Conservation (phyloP, 176 grass and related monocot species). For the Elymus sibiricus region DNA sequence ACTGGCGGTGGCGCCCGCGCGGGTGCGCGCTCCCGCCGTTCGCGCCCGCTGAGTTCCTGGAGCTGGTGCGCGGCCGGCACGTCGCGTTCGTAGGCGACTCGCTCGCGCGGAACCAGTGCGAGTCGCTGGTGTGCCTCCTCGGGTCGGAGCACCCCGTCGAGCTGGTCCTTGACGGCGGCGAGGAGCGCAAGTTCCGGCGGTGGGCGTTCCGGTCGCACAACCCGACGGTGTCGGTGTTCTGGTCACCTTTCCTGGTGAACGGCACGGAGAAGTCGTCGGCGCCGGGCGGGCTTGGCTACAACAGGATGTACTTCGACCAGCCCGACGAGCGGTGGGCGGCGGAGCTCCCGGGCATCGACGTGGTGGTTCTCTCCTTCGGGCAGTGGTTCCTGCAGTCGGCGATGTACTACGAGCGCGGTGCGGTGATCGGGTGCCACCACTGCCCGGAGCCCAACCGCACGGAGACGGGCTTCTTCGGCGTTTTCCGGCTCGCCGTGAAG, state of each 20-base stretch:
- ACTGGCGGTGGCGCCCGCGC: constrained; percentile 69
- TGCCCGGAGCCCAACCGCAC: constrained; percentile 71
- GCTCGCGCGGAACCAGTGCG: constrained; percentile 61
- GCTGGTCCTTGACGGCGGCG: constrained; percentile 42
- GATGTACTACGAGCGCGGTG: constrained; percentile 62
- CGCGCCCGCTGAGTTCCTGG: constrained; percentile 42
- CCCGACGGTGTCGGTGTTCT: constrained; percentile 72
- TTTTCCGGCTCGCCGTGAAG: constrained; percentile 62
- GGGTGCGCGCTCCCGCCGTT: constrained; percentile 52
- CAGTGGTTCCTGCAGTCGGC: constrained; percentile 91
- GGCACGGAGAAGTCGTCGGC: constrained; percentile 52
- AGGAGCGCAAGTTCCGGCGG: constrained; percentile 70
- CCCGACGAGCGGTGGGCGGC: constrained; percentile 67
- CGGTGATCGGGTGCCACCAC: constrained; percentile 70
- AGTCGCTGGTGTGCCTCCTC: constrained; percentile 73
- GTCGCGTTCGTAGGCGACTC: constrained; percentile 83
- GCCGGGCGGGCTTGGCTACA: constrained; percentile 34
- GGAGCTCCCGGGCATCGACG: constrained; percentile 45
- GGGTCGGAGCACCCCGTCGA: constrained; percentile 26
- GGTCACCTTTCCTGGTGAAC: constrained; percentile 85
- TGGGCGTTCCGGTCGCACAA: constrained; percentile 63
- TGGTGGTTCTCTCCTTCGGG: constrained; percentile 66
- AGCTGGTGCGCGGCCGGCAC: constrained; percentile 38
- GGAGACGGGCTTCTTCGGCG: constrained; percentile 76
- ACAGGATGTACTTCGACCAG: constrained; percentile 56